Percentiles rank a stretch among this genome's conserved stretches.
These are phyloP conservation scores for Pichia sp. DNA, from an alignment of 1,139 yeast genomes.

Conservation along the genomic window DNA sequence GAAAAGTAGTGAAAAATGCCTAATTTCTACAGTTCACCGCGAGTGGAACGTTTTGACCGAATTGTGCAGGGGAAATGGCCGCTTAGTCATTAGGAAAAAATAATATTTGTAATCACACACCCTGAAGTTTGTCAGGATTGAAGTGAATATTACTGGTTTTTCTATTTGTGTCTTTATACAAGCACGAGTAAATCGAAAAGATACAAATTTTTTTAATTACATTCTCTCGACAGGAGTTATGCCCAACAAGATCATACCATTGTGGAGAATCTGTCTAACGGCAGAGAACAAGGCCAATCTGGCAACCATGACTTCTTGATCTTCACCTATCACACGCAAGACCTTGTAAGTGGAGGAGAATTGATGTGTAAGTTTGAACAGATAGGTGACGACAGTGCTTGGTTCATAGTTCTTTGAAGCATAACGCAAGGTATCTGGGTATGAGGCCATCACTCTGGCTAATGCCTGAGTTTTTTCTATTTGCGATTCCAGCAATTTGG, in stretches of 20 bases:
- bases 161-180: not conserved
- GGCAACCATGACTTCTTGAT: conserved; percentile 79
- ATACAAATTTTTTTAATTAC: conserved; percentile 39
- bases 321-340: conserved; percentile 97
- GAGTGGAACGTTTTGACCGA: not conserved
- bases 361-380: conserved; percentile 87
- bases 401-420: conserved; percentile 89
- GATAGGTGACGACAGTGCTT: conserved; percentile 87
- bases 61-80: not conserved
- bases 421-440: conserved; percentile 84
- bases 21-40: not conserved
- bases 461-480: conserved; percentile 43
- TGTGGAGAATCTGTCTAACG: conserved; percentile 84
- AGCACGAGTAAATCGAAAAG: not conserved
- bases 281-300: conserved; percentile 89
- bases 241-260: conserved; percentile 89
- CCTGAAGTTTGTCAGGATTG: not conserved
- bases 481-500: conserved; percentile 26
- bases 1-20: not conserved
- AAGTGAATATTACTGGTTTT: not conserved
- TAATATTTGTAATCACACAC: not conserved
- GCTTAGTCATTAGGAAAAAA: not conserved
- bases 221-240: conserved; percentile 98
- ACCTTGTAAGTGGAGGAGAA: conserved; percentile 94
- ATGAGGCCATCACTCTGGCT: conserved; percentile 78